These are phyloP conservation scores for Fomitiporia mediterranea DNA, from an alignment of 1,284 basidiomycete species.

Conservation along the genomic window DNA sequence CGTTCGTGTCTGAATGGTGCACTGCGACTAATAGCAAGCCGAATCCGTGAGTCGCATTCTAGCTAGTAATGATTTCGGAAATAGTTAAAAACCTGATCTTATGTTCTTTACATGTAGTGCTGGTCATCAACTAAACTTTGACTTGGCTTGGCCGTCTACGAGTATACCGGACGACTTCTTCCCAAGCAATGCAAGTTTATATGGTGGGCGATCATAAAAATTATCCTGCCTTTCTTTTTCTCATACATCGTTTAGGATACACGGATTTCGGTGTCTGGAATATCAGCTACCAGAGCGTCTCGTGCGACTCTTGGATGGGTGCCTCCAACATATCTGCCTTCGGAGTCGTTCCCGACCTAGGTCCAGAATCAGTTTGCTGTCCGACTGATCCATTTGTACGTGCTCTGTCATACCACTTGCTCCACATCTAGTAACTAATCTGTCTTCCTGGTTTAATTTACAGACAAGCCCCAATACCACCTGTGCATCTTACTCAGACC, in stretches of 20 bases:
- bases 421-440: not conserved
- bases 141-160: conserved; percentile 68
- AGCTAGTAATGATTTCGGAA: too few relatives aligned
- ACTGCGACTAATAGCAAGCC: conserved; percentile 53
- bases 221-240: not conserved
- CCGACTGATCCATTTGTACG: conserved; percentile 59
- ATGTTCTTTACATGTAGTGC: conserved; percentile 38
- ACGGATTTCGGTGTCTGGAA: conserved; percentile 83
- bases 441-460: conserved; percentile 3
- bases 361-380: conserved; percentile 56
- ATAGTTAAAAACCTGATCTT: not conserved
- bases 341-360: conserved; percentile 55
- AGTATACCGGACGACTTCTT: conserved; percentile 69
- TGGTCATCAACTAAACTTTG: conserved; percentile 67
- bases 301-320: conserved; percentile 61
- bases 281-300: conserved; percentile 57
- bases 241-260: conserved; percentile 34
- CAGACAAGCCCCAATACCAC: conserved; percentile 48
- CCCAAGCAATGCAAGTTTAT: conserved; percentile 57
- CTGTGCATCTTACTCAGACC: conserved; percentile 70
- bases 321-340: conserved; percentile 52
- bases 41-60: conserved; percentile 60
- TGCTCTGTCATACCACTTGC: conserved; percentile 12
- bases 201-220: conserved; percentile 43
- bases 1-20: conserved; percentile 57